phyloP scores from a whole-genome alignment of 83 land plant genomes.

The Isoetes engelmannii region DNA sequence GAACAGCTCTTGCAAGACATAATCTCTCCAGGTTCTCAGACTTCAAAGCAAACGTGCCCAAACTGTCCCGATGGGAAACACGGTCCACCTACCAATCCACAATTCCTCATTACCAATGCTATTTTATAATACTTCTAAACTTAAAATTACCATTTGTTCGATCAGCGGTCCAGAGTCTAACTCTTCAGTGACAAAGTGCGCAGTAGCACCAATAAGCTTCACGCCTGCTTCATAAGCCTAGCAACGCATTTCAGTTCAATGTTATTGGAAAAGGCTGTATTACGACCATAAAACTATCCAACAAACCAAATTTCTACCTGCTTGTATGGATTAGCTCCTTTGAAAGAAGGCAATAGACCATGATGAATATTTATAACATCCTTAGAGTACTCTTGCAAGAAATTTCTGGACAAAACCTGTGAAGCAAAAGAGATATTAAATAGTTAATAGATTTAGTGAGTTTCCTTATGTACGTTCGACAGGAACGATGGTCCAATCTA shows the following conservation, averaged over 20 bases:
- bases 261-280: constrained; percentile 8
- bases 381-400: constrained; percentile 65
- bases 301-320: constrained; percentile 41
- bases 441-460: neutral
- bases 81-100: constrained; percentile 55
- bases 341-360: constrained; percentile 95
- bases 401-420: constrained; percentile 68
- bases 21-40: constrained; percentile 90
- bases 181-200: constrained; percentile 88
- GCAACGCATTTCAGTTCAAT: neutral
- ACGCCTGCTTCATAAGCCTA: constrained; percentile 98
- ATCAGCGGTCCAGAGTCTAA: constrained; percentile 91
- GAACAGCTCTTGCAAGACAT: constrained; percentile 77
- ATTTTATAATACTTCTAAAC: neutral
- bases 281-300: constrained; percentile 12
- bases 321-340: constrained; percentile 86
- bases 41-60: constrained; percentile 60
- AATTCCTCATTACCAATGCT: neutral
- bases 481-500: no score
- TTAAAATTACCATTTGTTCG: constrained; percentile 77
- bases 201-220: constrained; percentile 95
- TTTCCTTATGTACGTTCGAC: no score
- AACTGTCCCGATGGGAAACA: constrained; percentile 71
- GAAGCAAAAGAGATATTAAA: constrained; percentile 9
- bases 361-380: constrained; percentile 96